Evolutionary conservation across 192 early-diverging fungal genomes (phyloP), one percentile per base, ranked within the genome.

Genomic region (Coemansia sp.): DNA sequence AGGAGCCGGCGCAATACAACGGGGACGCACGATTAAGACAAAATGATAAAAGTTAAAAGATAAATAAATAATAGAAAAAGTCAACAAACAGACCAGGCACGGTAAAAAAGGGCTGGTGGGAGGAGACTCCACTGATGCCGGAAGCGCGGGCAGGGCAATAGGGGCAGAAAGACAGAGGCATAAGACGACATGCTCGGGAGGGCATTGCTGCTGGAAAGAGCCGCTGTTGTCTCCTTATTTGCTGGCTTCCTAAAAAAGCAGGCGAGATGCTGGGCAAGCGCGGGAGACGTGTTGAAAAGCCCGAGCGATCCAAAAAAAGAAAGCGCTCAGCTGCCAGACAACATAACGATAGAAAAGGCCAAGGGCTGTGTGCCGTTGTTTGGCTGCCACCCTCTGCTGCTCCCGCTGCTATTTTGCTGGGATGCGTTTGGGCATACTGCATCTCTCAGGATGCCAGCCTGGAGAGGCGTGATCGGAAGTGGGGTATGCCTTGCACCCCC

Each of bases 201-300:
- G 39, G 11, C 8, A 42, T 14, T 42, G 13, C 14, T 42, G 13
- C 39, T 42, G 39, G 39, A 42, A 42, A 42, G 5, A 42, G 14
- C 39, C 39, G 39, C 39, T 9, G 5, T 34, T 10, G 39, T 10
- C 11, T 10, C 11, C 39, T 10, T 3, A 42, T 42, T 42, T 42
- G 39, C 39, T 42, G 13, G 11, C 39, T 6, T 42, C 11, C 39
- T 16, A 42, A 42, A 42, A 42, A 42, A 42, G 39, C 39, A 42
- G 39, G 39, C 3, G 30, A 32, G 30, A 32, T n/a, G 32, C 32
- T 34, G 39, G 39, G 39, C 39, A 42, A 10, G 11, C n/a, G 32
- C 39, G 13, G 39, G 39, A 42, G 39, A 42, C 39, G 39, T 42
- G 39, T 42, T 42, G 39, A 42, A 42, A 42, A 42, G 39, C 39